Percentiles rank a stretch among this genome's conserved stretches.
phyloP scores from a whole-genome alignment of 306 rosid genomes.

The Coriaria nepalensis region DNA sequence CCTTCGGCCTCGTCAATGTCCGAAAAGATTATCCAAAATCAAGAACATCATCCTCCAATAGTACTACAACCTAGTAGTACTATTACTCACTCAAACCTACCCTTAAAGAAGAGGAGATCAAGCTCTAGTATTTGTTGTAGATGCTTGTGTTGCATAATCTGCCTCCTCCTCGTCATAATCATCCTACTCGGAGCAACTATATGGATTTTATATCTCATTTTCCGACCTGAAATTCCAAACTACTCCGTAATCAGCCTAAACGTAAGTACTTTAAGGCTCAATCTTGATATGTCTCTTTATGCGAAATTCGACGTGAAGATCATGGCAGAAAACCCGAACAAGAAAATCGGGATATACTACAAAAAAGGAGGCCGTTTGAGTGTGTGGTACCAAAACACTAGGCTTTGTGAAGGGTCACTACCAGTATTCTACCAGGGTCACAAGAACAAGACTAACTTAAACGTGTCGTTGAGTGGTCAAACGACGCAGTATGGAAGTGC shows the following conservation, averaged over 20 bases:
- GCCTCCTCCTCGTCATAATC: slow-evolving; percentile 32
- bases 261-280: slow-evolving; percentile 49
- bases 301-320: slow-evolving; percentile 69
- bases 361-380: slow-evolving; percentile 60
- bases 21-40: too few species aligned
- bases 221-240: slow-evolving; percentile 70
- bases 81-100: too few species aligned
- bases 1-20: too few species aligned
- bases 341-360: slow-evolving; percentile 78
- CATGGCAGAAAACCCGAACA: slow-evolving; percentile 63
- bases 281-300: slow-evolving; percentile 52
- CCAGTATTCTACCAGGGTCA: slow-evolving; percentile 88
- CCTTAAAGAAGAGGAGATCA: slow-evolving; percentile 25
- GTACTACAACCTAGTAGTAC: too few species aligned
- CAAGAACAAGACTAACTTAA: slow-evolving; percentile 46
- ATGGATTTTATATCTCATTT: slow-evolving; percentile 48
- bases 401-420: slow-evolving; percentile 64
- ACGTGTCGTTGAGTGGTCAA: slow-evolving; percentile 62
- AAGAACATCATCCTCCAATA: too few species aligned
- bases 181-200: slow-evolving; percentile 41
- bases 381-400: slow-evolving; percentile 51
- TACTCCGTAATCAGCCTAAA: slow-evolving; percentile 55
- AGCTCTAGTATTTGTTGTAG: too few species aligned
- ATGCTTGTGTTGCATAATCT: slow-evolving; percentile 52
- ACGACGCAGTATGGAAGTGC: slow-evolving; percentile 52